Base-by-base conservation (phyloP, 1,284 basidiomycete species). In the Vanrija sp. region DNA sequence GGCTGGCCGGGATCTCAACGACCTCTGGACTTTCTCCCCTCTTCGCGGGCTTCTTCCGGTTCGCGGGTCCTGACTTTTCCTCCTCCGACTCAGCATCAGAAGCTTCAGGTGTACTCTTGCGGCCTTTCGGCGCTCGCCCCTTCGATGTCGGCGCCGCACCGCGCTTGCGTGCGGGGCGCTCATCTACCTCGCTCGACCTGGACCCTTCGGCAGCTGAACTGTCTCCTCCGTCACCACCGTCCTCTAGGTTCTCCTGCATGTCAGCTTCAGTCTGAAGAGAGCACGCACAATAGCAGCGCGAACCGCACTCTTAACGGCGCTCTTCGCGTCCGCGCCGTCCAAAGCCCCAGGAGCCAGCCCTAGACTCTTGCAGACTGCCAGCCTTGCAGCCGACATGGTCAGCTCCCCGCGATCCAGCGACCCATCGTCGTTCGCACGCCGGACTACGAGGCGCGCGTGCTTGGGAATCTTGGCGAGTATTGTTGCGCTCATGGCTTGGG, bases 251-350 rank as follows among this genome's bases (percentile, higher is more conserved):
- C 19, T 50, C 47, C 21, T 34, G 7, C 0, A 10, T 49, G 7
- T 28, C n/a, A 16, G n/a, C 18, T 38, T 6, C 5, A 51, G 12
- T 9, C 25, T 1, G 6, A 0, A 18, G 21, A 23, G 21, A 23
- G 42, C 21, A 66, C 71, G 40, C 51, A 75, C 73, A 26, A 74
- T 45, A 38, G 65, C 67, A 8, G 50, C 55, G 59, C 73, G 67
- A 57, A 80, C 67, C 54, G 75, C 61, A 55, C 72, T 49, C 68
- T 78, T 67, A 63, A 78, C 62, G 55, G 71, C 49, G 56, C 65
- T 55, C 69, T 75, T 71, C 65, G 67, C 56, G 38, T 62, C 49
- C 4, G 46, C 58, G 0, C 48, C 60, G 19, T 65, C 65, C 47
- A 69, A 44, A 5, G 45, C 63, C 18, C 58, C 62, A 14, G 51